Evolutionary conservation across 2,329 filamentous ascomycete genomes (phyloP), one percentile per base, ranked within the genome.

Genomic region (Ceratocystis ficicola): DNA sequence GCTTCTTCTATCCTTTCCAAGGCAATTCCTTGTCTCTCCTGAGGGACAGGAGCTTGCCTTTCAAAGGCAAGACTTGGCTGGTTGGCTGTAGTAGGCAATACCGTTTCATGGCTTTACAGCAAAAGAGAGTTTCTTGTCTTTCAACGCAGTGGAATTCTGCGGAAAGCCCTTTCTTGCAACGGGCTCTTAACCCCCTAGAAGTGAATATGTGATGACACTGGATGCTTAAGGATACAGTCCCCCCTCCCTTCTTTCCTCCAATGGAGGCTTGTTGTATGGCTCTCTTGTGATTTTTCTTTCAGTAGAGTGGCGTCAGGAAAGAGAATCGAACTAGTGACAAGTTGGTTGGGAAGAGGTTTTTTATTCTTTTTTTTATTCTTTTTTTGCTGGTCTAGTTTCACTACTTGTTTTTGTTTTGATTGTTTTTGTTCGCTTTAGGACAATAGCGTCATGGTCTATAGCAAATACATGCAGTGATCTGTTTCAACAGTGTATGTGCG

Each of bases 141-240:
- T 65, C 44, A 65, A 65, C 64, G 64, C 64, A 30, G 64, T 65
- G 64, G 41, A 65, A 65, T 61, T 57, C 64, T 65, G 64, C 55
- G 64, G 64, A 65, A 65, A 65, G 64, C 64, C 36, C 55, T 65
- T 61, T 65, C 55, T 65, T 60, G 36, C 64, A 61, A 57, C 55
- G 64, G 55, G 44, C 57, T 41, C 22, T 41, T 41, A 41, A 41
- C 36, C 3, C 12, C 36, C 36, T 41, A 41, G 36, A 41, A 41
- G 36, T 41, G 36, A 41, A 41, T 41, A 41, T 41, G 36, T 41
- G 36, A 41, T 41, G 36, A 41, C 36, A 10, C 36, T 5, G 36
- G 36, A 41, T 41, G 36, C 36, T 41, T 41, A 41, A 41, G 36
- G 36, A 41, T 41, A 41, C 36, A 1, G 36, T 41, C 46, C 44